Conservation (phyloP, 306 rosid genomes). For the Coriaria nepalensis region DNA sequence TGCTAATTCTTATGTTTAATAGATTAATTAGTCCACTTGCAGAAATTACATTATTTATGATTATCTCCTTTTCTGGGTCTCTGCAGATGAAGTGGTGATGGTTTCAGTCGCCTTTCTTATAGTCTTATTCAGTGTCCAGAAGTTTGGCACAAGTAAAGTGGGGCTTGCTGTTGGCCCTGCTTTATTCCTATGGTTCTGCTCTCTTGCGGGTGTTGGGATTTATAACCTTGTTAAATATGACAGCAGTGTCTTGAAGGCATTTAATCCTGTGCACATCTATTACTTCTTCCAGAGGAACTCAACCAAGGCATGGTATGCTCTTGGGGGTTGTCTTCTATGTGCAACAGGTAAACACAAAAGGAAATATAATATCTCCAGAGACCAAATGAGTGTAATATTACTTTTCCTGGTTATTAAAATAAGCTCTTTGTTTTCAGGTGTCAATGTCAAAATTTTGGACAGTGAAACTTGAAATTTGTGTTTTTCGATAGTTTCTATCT, state of each 20-base stretch:
- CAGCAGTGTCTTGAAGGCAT: conserved; percentile 61
- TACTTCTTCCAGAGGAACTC: conserved; percentile 93
- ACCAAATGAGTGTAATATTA: too few relatives aligned
- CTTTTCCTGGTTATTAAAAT: too few relatives aligned
- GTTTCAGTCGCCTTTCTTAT: conserved; percentile 80
- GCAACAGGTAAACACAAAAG: conserved; percentile 62
- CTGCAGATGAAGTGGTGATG: conserved; percentile 85
- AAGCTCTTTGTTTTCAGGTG: too few relatives aligned
- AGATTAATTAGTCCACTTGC: too few relatives aligned
- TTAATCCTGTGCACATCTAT: conserved; percentile 79
- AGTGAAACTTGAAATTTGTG: neutral
- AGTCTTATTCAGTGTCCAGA: conserved; percentile 85
- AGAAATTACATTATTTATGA: too few relatives aligned
- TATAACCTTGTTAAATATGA: conserved; percentile 81
- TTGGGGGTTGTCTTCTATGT: conserved; percentile 93
- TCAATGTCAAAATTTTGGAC: neutral
- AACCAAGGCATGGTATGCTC: conserved; percentile 86
- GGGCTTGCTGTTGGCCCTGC: conserved; percentile 95
- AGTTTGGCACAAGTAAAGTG: conserved; percentile 89
- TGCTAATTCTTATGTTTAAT: too few relatives aligned
- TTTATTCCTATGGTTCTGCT: conserved; percentile 87
- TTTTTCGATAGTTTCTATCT: conserved; percentile 2
- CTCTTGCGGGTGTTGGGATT: conserved; percentile 70
- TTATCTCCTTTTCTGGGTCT: neutral
- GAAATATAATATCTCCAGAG: too few relatives aligned